Percentiles rank a stretch among this genome's conserved stretches.
Evolutionary conservation across 2,329 filamentous ascomycete species (phyloP).

Genomic region (Didymella keratinophila): DNA sequence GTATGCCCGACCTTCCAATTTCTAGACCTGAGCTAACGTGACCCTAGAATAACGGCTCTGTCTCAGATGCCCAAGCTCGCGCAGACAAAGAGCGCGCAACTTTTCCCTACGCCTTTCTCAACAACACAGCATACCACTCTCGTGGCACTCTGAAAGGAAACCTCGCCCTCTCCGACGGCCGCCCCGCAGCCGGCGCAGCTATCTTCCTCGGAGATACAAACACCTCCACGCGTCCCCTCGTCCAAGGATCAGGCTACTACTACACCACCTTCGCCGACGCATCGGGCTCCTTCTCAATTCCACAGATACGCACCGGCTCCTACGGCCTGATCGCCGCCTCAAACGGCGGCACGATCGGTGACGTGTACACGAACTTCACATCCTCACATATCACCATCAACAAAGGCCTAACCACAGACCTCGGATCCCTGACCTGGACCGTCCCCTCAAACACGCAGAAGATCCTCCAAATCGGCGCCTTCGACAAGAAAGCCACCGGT

Average conservation of each 20-base stretch:
- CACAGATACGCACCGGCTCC: conserved; percentile 50
- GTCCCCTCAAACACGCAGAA: conserved; percentile 42
- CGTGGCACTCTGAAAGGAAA: conserved; percentile 54
- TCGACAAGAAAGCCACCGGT: conserved; percentile 54
- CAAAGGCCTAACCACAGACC: conserved; percentile 37
- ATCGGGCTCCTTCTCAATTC: conserved; percentile 52
- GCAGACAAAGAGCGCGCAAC: conserved; percentile 48
- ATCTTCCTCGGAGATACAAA: conserved; percentile 57
- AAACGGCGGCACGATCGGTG: conserved; percentile 52
- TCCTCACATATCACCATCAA: conserved; percentile 49
- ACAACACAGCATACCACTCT: conserved; percentile 53
- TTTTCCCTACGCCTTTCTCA: conserved; percentile 57
- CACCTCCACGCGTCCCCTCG: conserved; percentile 52
- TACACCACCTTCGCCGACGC: conserved; percentile 55
- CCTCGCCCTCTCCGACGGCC: conserved; percentile 55
- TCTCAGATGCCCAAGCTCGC: conserved; percentile 49
- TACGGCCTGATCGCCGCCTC: conserved; percentile 59
- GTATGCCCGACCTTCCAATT: conserved; percentile 10
- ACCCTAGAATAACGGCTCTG: conserved; percentile 54
- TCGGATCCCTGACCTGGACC: conserved; percentile 50
- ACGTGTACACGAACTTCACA: conserved; percentile 55
- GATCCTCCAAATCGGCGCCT: conserved; percentile 57
- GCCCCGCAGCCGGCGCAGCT: conserved; percentile 54
- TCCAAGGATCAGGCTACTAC: conserved; percentile 56
- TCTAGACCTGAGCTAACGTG: neutral